phyloP scores from a whole-genome alignment of 2,329 filamentous ascomycete species.

The Cladosporium austrohemisphaericum region DNA sequence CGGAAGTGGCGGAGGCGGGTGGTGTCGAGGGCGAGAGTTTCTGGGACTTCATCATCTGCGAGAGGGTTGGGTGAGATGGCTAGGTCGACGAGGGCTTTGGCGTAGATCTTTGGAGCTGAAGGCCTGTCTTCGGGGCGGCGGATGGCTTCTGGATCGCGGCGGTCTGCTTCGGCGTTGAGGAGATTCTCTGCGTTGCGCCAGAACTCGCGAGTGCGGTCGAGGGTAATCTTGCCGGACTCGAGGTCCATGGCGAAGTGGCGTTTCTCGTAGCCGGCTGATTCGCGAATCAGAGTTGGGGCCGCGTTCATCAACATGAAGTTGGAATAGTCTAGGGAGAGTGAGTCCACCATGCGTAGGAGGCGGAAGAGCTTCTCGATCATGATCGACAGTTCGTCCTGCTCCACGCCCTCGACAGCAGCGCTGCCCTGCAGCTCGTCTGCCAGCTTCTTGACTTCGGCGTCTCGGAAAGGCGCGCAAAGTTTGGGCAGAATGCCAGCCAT shows the following conservation, averaged over 20 bases:
- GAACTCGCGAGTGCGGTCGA: constrained; percentile 60
- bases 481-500: constrained; percentile 73
- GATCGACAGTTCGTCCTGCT: constrained; percentile 51
- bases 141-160: constrained; percentile 66
- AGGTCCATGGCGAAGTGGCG: constrained; percentile 66
- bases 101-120: constrained; percentile 67
- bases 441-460: constrained; percentile 68
- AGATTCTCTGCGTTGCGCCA: constrained; percentile 64
- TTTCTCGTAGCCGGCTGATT: constrained; percentile 70
- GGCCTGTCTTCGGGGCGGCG: constrained; percentile 60
- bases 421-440: constrained; percentile 51
- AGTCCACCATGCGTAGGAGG: constrained; percentile 70
- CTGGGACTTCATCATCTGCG: constrained; percentile 56
- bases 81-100: constrained; percentile 69
- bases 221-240: constrained; percentile 51
- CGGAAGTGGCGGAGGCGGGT: constrained; percentile 60
- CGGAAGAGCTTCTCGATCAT: constrained; percentile 74
- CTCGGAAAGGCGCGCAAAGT: constrained; percentile 76
- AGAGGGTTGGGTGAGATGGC: constrained; percentile 64
- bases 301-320: constrained; percentile 74
- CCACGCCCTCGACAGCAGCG: constrained; percentile 11
- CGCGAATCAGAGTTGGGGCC: constrained; percentile 67
- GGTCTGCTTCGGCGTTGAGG: constrained; percentile 61
- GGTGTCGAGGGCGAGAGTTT: constrained; percentile 68
- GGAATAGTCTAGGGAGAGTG: constrained; percentile 75